A percentile compares a stretch with the other conserved stretches of the same genome.
phyloP scores from a whole-genome alignment of 306 rosid genomes.

The Casuarina equisetifolia region DNA sequence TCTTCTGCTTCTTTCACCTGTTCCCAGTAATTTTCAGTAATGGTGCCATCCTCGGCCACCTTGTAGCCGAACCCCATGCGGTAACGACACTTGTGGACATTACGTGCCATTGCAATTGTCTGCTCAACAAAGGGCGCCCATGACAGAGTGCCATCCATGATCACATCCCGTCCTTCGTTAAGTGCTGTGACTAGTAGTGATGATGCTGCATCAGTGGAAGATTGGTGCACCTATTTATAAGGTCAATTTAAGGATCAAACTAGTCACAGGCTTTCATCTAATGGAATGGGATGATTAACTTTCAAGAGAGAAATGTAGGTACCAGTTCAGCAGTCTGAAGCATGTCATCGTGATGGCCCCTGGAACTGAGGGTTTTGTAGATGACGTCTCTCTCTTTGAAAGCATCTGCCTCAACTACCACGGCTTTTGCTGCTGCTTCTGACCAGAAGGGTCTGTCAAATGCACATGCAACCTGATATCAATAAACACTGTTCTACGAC shows the following conservation, averaged over 20 bases:
- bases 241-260: not conserved
- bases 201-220: slow-evolving; percentile 86
- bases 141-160: slow-evolving; percentile 86
- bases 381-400: slow-evolving; percentile 83
- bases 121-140: slow-evolving; percentile 90
- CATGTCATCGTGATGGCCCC: slow-evolving; percentile 76
- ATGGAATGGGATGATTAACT: not conserved
- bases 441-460: slow-evolving; percentile 72
- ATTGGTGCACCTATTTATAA: slow-evolving; percentile 68
- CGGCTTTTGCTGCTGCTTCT: slow-evolving; percentile 54
- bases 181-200: slow-evolving; percentile 84
- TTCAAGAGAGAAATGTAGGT: not conserved
- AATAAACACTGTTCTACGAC: not conserved
- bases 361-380: slow-evolving; percentile 64
- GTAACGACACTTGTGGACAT: slow-evolving; percentile 68
- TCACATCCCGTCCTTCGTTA: slow-evolving; percentile 88
- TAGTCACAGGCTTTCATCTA: too few relatives aligned
- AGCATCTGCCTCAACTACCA: slow-evolving; percentile 94
- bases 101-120: slow-evolving; percentile 77
- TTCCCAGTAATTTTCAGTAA: slow-evolving; percentile 84
- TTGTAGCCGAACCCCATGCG: slow-evolving; percentile 91
- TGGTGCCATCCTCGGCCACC: slow-evolving; percentile 59
- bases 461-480: slow-evolving; percentile 3
- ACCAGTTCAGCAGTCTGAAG: slow-evolving; percentile 85
- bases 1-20: slow-evolving; percentile 43